Conservation (phyloP, 495 filamentous ascomycete genomes). For the Durotheca rogersii region DNA sequence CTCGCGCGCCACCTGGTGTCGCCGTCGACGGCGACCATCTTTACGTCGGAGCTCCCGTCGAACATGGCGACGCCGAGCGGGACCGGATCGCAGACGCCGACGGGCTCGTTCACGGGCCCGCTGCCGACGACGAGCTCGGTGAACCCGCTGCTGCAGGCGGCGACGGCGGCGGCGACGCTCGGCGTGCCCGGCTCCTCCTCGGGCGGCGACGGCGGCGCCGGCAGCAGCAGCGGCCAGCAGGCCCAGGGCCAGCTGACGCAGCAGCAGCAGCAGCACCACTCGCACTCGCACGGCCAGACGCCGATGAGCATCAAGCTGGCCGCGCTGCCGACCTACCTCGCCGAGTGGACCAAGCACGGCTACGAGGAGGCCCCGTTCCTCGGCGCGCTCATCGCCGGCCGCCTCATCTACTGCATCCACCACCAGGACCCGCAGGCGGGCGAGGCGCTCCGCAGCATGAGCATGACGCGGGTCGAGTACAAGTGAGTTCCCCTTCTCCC, state of each 20-base stretch:
- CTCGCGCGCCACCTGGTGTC: slow-evolving; percentile 83
- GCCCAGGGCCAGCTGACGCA: no score
- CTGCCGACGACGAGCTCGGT: slow-evolving; percentile 58
- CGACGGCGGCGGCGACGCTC: slow-evolving; percentile 70
- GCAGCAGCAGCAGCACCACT: no score
- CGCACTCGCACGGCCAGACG: slow-evolving; percentile 84
- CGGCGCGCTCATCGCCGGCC: slow-evolving; percentile 74
- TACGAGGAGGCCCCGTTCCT: slow-evolving; percentile 79
- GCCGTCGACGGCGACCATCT: slow-evolving; percentile 88
- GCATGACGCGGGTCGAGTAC: slow-evolving; percentile 48
- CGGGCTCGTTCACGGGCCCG: slow-evolving; percentile 59
- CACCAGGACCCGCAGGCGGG: slow-evolving; percentile 44
- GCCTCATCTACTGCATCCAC: slow-evolving; percentile 64
- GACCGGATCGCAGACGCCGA: slow-evolving; percentile 89
- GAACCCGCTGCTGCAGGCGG: slow-evolving; percentile 89
- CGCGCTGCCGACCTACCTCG: slow-evolving; percentile 81
- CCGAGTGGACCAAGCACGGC: slow-evolving; percentile 87
- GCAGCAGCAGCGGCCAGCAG: no score
- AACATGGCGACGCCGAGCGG: slow-evolving; percentile 85
- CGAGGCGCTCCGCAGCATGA: slow-evolving; percentile 47
- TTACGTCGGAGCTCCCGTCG: slow-evolving; percentile 91
- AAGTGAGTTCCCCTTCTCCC: slow-evolving; percentile 41
- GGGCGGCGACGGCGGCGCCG: no score
- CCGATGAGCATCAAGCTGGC: slow-evolving; percentile 81
- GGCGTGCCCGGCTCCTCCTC: slow-evolving; percentile 49